Evolutionary conservation across 176 grass and related monocot genomes (phyloP), one percentile per base, ranked within the genome.

Genomic region (Echinochloa phyllopogon): DNA sequence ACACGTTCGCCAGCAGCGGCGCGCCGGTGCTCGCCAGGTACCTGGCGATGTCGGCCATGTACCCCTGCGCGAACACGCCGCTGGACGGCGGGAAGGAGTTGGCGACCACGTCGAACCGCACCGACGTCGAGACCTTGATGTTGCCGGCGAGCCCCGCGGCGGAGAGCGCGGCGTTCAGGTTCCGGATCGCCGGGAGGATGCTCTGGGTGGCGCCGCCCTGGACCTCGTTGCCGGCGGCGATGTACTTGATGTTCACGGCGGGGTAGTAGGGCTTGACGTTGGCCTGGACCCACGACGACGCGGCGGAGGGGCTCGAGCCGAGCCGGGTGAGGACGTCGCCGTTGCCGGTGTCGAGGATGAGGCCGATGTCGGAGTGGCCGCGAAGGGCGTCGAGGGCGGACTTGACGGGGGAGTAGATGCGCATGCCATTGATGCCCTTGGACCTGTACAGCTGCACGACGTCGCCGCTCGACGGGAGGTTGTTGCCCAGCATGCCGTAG

Each of bases 161-260:
- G 4, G 79, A 4, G 0, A 97, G 76, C 0, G 87, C 91, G 4
- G 0, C 39, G 64, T 88, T 40, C 8, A 97, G 33, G 87, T 97
- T 97, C 1, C 44, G 70, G 60, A 97, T 97, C 76, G 94, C 94
- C 8, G 87, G 89, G 18, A 97, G 69, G 74, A 97, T 85, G 75
- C 70, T 77, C 61, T 42, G 65, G 15, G 89, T 64, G 12, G 0
- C 48, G 6, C 55, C 83, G 21, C 86, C 88, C 23, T 47, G 69
- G 3, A 97, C 75, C 71, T 94, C 92, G 64, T 94, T 97, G 16
- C 94, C 94, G 38, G 90, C 94, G 7, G 89, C 87, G 69, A 97
- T 88, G 87, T 97, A 94, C 70, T 58, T 87, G 67, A 94, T 89
- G 87, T 59, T 84, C 0, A 92, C 83, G 20, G 76, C 72, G 0